Evolutionary conservation across 2,329 filamentous ascomycete genomes (phyloP).

Genomic region (Paraphaeosphaeria sporulosa): DNA sequence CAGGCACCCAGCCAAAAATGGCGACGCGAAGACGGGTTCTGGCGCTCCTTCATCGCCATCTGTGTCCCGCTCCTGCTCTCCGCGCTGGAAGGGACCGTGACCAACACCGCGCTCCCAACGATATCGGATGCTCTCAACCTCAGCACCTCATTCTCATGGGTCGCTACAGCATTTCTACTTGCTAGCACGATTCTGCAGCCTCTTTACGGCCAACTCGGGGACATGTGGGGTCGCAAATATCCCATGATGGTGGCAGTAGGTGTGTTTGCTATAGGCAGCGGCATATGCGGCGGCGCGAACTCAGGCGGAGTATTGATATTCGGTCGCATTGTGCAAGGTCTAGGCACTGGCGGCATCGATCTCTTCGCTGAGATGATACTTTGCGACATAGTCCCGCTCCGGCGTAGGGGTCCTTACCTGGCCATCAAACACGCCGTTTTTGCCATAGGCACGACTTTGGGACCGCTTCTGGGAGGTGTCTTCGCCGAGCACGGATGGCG

Average conservation of each 20-base stretch:
- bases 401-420: conserved; percentile 53
- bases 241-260: conserved; percentile 48
- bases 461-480: conserved; percentile 41
- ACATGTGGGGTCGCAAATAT: conserved; percentile 62
- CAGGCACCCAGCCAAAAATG: conserved; percentile 18
- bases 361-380: conserved; percentile 59
- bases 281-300: conserved; percentile 58
- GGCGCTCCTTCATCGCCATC: conserved; percentile 39
- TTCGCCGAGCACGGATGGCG: conserved; percentile 51
- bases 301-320: conserved; percentile 59
- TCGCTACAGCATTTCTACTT: conserved; percentile 37
- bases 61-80: conserved; percentile 43
- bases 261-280: conserved; percentile 62
- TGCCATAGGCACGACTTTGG: conserved; percentile 36
- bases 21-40: conserved; percentile 34
- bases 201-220: conserved; percentile 58
- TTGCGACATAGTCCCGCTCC: conserved; percentile 59
- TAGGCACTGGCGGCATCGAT: conserved; percentile 57
- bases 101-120: conserved; percentile 52
- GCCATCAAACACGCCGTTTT: conserved; percentile 37
- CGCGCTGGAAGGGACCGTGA: conserved; percentile 49
- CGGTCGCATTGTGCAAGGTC: conserved; percentile 64
- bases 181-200: conserved; percentile 57
- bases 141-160: conserved; percentile 29
- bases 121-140: conserved; percentile 42